Conservation (phyloP, 1,284 basidiomycete genomes). For the Apiotrichum gamsii region DNA sequence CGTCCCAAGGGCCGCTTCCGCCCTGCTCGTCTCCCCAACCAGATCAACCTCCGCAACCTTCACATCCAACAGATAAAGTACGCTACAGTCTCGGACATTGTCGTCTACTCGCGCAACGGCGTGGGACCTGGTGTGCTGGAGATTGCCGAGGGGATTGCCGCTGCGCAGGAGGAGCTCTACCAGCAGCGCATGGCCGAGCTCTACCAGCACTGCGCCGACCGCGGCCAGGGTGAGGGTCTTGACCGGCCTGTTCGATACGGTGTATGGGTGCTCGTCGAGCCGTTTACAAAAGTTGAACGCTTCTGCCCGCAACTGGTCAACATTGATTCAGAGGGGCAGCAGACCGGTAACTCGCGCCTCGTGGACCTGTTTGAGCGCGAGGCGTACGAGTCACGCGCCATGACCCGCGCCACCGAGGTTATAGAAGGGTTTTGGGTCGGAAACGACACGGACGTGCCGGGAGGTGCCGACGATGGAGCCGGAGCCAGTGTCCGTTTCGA, state of each 20-base stretch:
- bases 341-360: conserved; percentile 41
- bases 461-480: conserved; percentile 34
- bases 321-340: conserved; percentile 49
- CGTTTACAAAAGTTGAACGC: conserved; percentile 53
- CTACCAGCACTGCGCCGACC: conserved; percentile 22
- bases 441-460: conserved; percentile 47
- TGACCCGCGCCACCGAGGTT: conserved; percentile 76
- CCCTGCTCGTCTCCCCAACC: conserved; percentile 34
- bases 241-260: conserved; percentile 63
- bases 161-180: conserved; percentile 43
- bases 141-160: conserved; percentile 50
- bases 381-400: conserved; percentile 32
- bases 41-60: conserved; percentile 46
- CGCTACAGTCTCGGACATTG: conserved; percentile 78
- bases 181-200: conserved; percentile 37
- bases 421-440: conserved; percentile 54
- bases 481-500: conserved; percentile 35
- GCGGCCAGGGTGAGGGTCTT: conserved; percentile 31
- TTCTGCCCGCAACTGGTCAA: conserved; percentile 52
- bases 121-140: conserved; percentile 45
- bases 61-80: conserved; percentile 62
- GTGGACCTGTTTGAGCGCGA: conserved; percentile 51
- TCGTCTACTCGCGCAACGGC: conserved; percentile 67
- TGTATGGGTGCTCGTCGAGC: conserved; percentile 72
- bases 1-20: conserved; percentile 28